A percentile compares a stretch with the other conserved stretches of the same genome.
Conservation (phyloP, 345 rosid species). For the Rhizophora apiculata region DNA sequence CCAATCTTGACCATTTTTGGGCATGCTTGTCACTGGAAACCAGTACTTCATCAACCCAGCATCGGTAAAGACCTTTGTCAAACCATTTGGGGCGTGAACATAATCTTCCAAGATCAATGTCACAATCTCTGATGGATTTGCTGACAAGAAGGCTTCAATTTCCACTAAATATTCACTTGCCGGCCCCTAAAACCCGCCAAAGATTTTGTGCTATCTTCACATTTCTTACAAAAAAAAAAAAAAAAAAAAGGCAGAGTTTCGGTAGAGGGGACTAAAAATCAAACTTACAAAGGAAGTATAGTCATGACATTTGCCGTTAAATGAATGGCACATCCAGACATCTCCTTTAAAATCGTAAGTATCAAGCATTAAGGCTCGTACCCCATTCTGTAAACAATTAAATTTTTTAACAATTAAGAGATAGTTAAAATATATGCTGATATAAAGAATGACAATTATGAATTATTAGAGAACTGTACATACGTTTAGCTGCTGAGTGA, state of each 20-base stretch:
- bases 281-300: conserved; percentile 56
- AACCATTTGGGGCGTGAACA: conserved; percentile 46
- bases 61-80: conserved; percentile 52
- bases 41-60: conserved; percentile 64
- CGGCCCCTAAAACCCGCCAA: conserved; percentile 38
- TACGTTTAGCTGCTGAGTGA: conserved; percentile 61
- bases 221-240: too few species aligned
- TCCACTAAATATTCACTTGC: conserved; percentile 55
- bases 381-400: conserved; percentile 52
- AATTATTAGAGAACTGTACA: neutral
- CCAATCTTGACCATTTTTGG: conserved; percentile 59
- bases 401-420: neutral
- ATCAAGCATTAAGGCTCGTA: conserved; percentile 61
- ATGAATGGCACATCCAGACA: conserved; percentile 72
- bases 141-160: conserved; percentile 57
- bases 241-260: neutral
- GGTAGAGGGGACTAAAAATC: too few species aligned
- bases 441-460: neutral
- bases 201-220: neutral
- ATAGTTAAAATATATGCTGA: neutral
- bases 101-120: conserved; percentile 70
- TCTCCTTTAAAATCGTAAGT: conserved; percentile 62
- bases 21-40: conserved; percentile 60
- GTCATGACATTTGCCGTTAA: conserved; percentile 52
- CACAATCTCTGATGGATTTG: conserved; percentile 51